Evolutionary conservation across 768 basidiomycete species (phyloP).

Genomic region (Hirschioporus abietinus): DNA sequence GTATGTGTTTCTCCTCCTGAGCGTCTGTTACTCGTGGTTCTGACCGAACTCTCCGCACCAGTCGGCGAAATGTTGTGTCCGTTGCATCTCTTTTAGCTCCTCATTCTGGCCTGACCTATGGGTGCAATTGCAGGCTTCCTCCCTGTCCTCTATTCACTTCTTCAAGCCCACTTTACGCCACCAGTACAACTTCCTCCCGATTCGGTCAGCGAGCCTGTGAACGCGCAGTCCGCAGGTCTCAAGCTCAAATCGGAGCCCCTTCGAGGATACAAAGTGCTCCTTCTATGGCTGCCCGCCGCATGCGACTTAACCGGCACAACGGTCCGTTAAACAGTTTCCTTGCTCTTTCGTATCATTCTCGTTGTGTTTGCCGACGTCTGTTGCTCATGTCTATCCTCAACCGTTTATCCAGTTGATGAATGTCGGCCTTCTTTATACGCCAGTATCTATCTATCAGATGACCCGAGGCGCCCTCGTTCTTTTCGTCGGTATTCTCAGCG

Average conservation of each 20-base stretch:
- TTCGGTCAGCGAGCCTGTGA: conserved; percentile 38
- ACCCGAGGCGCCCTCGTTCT: conserved; percentile 88
- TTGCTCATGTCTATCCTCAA: conserved; percentile 10
- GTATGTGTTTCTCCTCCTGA: conserved; percentile 37
- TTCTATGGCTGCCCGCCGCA: conserved; percentile 83
- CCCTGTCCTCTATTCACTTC: conserved; percentile 71
- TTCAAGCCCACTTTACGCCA: conserved; percentile 41
- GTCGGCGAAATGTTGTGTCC: conserved; percentile 93
- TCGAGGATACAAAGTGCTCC: conserved; percentile 61
- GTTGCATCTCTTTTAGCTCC: conserved; percentile 29
- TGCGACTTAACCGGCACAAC: conserved; percentile 93
- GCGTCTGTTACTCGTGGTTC: conserved; percentile 12
- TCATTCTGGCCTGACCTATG: conserved; percentile 15
- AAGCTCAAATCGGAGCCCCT: conserved; percentile 37
- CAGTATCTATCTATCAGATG: conserved; percentile 98
- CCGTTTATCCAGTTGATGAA: conserved; percentile 69
- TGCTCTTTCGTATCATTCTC: neutral
- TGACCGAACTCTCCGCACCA: conserved; percentile 35
- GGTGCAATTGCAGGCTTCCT: conserved; percentile 60
- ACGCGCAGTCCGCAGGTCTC: conserved; percentile 21
- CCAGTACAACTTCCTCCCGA: conserved; percentile 53
- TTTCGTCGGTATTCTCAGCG: conserved; percentile 88
- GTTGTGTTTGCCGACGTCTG: conserved; percentile 16
- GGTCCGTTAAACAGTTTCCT: conserved; percentile 39
- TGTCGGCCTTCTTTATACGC: conserved; percentile 90